Base-by-base conservation (phyloP, 768 basidiomycete species). In the Sistotremastrum niveocremeum region DNA sequence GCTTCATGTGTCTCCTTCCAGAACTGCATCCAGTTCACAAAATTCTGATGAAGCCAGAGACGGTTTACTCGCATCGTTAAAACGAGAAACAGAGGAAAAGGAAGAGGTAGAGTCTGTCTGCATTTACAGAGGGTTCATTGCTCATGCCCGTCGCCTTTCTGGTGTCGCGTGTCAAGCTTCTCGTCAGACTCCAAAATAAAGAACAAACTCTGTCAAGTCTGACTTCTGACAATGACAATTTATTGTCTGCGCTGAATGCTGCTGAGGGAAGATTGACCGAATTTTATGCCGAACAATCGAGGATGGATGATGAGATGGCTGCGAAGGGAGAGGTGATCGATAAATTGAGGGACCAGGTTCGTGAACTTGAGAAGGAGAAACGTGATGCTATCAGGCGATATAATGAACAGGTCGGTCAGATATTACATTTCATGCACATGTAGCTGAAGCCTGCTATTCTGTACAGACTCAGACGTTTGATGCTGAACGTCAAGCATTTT, bases 361-460 rank as follows among this genome's bases (percentile, higher is more conserved):
- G 82, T 51, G 88, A 90, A 49, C 63, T 91, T 12, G 90, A 93
- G 65, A 87, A 79, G 62, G 89, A 93, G 63, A 89, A 86, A 62
- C 68, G 86, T 49, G 89, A 91, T 50, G 38, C 81, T 30, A 79
- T 80, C 47, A 76, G 85, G 51, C 72, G 88, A 52, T 91, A 91
- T 59, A 84, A 86, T 45, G 89, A 91, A 57, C 88, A 94, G 76
- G 88, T 84, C 45, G 50, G 68, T 39, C 20, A 9, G 32, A 38
- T 42, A 45, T 43, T 12, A 39, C 48, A 46, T 40, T 47, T 41
- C 10, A 40, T 44, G 42, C 48, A 20, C 41, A 34, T 47, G 42
- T 33, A 39, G 37, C 45, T 37, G 42, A 42, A 51, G 51, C 47
- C 51, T 52, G 47, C 51, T 48, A 48, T 47, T 39, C 45, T 47